Evolutionary conservation across 768 basidiomycete species (phyloP).

Genomic region (Suillus tomentosus): DNA sequence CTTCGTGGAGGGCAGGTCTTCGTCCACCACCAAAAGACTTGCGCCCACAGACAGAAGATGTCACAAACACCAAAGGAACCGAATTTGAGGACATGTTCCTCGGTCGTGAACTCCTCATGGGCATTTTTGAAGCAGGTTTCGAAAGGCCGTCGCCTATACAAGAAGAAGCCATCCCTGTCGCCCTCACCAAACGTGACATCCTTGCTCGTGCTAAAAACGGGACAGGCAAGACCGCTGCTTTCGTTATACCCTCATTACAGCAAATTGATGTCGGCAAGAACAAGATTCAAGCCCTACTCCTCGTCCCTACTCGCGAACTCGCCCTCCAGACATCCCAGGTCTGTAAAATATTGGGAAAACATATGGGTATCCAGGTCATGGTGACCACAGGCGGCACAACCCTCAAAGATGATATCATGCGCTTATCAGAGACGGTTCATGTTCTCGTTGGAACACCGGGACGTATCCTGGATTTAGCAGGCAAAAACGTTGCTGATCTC

Average conservation of each 20-base stretch:
- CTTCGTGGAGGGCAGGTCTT: constrained; percentile 75
- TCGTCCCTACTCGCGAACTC: constrained; percentile 98
- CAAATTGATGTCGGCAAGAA: constrained; percentile 80
- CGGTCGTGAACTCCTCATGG: constrained; percentile 96
- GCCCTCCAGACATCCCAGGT: constrained; percentile 99
- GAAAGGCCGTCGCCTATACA: constrained; percentile 98
- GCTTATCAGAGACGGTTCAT: constrained; percentile 87
- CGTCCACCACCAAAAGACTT: constrained; percentile 87
- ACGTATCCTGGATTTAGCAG: constrained; percentile 90
- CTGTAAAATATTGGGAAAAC: constrained; percentile 95
- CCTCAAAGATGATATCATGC: constrained; percentile 96
- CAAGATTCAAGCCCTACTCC: constrained; percentile 95
- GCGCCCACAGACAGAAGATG: constrained; percentile 97
- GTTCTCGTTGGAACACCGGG: constrained; percentile 98
- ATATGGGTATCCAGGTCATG: constrained; percentile 96
- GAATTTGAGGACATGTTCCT: constrained; percentile 96
- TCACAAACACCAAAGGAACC: constrained; percentile 87
- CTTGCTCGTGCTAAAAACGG: constrained; percentile 96
- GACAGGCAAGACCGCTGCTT: constrained; percentile 98
- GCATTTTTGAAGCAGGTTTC: constrained; percentile 98
- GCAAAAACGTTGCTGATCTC: constrained; percentile 92
- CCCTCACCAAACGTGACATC: constrained; percentile 90
- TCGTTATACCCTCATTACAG: constrained; percentile 96
- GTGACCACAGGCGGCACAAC: constrained; percentile 98
- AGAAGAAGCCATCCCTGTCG: constrained; percentile 97